These are phyloP conservation scores for Forsythia viridissima DNA, from an alignment of 257 asterid genomes.

Conservation along the genomic window DNA sequence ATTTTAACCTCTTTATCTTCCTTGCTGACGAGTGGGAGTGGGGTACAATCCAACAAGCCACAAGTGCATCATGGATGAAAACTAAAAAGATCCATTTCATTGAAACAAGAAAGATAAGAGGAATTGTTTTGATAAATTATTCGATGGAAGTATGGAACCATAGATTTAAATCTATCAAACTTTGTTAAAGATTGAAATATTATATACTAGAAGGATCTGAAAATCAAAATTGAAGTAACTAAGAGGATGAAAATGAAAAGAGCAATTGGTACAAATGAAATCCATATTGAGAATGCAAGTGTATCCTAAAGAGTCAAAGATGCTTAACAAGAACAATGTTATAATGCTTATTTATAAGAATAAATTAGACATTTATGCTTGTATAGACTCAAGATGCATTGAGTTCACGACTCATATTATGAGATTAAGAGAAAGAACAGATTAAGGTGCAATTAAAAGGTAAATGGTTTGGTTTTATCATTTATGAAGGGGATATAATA, in stretches of 20 bases:
- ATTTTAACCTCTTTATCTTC: background rate
- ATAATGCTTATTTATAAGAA: background rate
- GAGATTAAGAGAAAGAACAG: background rate
- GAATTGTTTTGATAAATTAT: background rate
- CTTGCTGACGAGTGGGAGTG: background rate
- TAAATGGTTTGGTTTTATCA: too few species aligned
- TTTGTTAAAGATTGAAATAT: background rate
- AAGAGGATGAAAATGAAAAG: background rate
- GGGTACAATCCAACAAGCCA: background rate
- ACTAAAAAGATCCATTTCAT: background rate
- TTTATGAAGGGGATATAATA: background rate
- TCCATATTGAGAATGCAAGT: background rate
- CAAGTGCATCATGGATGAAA: background rate
- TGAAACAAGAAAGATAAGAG: background rate
- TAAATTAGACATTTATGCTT: background rate
- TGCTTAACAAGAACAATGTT: background rate
- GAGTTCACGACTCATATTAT: background rate
- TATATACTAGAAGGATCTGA: background rate
- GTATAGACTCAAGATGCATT: background rate
- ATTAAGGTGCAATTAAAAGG: background rate
- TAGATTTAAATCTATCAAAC: background rate
- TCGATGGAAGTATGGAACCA: background rate
- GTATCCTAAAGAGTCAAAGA: background rate
- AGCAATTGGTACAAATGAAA: background rate
- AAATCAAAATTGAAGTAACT: background rate